Percentiles rank a stretch among this genome's conserved stretches.
phyloP scores from a whole-genome alignment of 225 moss, liverwort and hornwort species.

The Takakia lepidozioides region DNA sequence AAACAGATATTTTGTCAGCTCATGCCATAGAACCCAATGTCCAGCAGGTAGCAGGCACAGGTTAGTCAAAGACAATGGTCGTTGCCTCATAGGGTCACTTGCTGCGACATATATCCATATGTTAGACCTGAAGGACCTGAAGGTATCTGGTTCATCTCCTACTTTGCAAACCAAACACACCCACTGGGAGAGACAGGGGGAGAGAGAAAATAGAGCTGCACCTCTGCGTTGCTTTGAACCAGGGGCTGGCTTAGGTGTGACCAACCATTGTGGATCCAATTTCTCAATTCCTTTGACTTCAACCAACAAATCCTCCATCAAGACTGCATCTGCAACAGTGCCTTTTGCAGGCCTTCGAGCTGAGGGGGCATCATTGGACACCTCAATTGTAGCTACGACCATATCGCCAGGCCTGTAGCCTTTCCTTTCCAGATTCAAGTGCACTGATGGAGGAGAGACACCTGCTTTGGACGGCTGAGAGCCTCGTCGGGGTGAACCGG shows the following conservation, averaged over 20 bases:
- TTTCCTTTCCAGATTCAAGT: conserved; percentile 64
- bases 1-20: no score
- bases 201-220: conserved; percentile 6
- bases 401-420: conserved; percentile 85
- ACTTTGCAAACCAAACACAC: no score
- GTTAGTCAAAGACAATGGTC: no score
- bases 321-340: conserved; percentile 52
- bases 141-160: no score
- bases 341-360: conserved; percentile 27
- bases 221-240: conserved; percentile 79
- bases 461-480: neutral
- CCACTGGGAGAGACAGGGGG: no score
- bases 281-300: conserved; percentile 95
- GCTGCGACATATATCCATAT: no score
- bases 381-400: conserved; percentile 70
- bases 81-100: no score
- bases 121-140: no score
- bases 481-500: conserved; percentile 17
- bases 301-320: conserved; percentile 90
- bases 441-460: conserved; percentile 26
- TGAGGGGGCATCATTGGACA: conserved; percentile 38
- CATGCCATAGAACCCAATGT: no score
- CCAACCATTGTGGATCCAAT: conserved; percentile 89
- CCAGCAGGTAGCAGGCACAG: no score
- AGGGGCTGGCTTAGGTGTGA: conserved; percentile 50